These are phyloP conservation scores for Alternaria conjuncta DNA, from an alignment of 2,329 filamentous ascomycete genomes.

Conservation along the genomic window DNA sequence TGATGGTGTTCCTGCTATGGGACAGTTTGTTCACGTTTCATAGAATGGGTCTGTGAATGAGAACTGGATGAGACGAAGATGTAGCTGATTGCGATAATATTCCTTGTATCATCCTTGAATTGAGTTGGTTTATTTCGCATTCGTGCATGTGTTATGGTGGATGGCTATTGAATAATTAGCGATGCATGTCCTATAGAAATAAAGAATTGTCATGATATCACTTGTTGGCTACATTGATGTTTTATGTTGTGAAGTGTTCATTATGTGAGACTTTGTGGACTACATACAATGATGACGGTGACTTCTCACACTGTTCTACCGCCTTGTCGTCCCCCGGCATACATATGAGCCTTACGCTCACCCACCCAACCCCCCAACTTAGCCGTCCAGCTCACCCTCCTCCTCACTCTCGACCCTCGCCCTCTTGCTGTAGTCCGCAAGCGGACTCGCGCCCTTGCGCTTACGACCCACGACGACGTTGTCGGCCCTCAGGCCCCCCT, in stretches of 20 bases:
- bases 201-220: not conserved
- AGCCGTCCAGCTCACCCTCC: not conserved
- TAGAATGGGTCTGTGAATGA: slow-evolving; percentile 16
- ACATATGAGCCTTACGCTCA: not conserved
- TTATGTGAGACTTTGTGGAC: too few relatives aligned
- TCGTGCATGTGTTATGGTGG: not conserved
- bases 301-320: not conserved
- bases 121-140: not conserved
- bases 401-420: not conserved
- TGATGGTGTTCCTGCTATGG: slow-evolving; percentile 61
- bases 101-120: not conserved
- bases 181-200: not conserved
- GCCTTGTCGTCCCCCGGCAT: not conserved
- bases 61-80: not conserved
- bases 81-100: not conserved
- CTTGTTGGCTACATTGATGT: not conserved
- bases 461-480: not conserved
- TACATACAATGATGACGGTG: not conserved
- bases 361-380: not conserved
- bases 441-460: not conserved
- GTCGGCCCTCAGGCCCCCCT: not conserved
- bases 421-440: not conserved
- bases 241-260: too few relatives aligned
- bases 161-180: not conserved
- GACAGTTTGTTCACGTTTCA: slow-evolving; percentile 58